Conservation (phyloP, 2,329 filamentous ascomycete species). For the Fusarium paranaense region DNA sequence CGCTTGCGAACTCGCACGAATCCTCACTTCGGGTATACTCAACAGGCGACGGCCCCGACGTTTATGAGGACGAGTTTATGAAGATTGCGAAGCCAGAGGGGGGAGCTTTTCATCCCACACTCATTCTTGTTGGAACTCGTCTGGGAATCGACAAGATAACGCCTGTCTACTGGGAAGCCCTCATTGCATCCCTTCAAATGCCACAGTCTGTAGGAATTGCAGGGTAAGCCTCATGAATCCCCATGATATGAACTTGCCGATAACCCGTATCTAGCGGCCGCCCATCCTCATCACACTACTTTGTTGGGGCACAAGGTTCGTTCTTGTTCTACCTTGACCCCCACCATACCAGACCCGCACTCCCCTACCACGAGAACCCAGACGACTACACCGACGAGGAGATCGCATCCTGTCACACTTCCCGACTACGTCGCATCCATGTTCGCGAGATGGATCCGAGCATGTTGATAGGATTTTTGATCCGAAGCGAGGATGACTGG, state of each 20-base stretch:
- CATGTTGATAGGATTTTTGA: slow-evolving; percentile 95
- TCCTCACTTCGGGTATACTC: slow-evolving; percentile 83
- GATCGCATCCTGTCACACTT: slow-evolving; percentile 86
- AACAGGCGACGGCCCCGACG: slow-evolving; percentile 88
- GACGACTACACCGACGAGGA: slow-evolving; percentile 77
- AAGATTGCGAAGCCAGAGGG: slow-evolving; percentile 77
- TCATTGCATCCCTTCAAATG: slow-evolving; percentile 86
- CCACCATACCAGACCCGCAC: slow-evolving; percentile 82
- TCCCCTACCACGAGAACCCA: slow-evolving; percentile 70
- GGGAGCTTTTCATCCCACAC: slow-evolving; percentile 79
- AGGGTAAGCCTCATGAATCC: slow-evolving; percentile 69
- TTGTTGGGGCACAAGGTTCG: slow-evolving; percentile 72
- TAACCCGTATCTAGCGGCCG: slow-evolving; percentile 72
- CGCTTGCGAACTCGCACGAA: slow-evolving; percentile 75
- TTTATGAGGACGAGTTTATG: slow-evolving; percentile 91
- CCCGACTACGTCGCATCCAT: slow-evolving; percentile 83
- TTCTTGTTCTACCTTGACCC: slow-evolving; percentile 96
- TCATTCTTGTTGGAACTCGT: slow-evolving; percentile 89
- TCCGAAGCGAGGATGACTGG: slow-evolving; percentile 87
- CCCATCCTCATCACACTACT: slow-evolving; percentile 84
- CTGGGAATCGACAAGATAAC: slow-evolving; percentile 95
- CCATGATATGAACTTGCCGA: neutral
- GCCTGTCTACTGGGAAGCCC: slow-evolving; percentile 93
- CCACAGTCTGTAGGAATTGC: slow-evolving; percentile 96
- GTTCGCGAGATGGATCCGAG: slow-evolving; percentile 96